A percentile compares a stretch with the other conserved stretches of the same genome.
phyloP scores from a whole-genome alignment of 768 basidiomycete genomes.

The Strobilomyces dryophilus region DNA sequence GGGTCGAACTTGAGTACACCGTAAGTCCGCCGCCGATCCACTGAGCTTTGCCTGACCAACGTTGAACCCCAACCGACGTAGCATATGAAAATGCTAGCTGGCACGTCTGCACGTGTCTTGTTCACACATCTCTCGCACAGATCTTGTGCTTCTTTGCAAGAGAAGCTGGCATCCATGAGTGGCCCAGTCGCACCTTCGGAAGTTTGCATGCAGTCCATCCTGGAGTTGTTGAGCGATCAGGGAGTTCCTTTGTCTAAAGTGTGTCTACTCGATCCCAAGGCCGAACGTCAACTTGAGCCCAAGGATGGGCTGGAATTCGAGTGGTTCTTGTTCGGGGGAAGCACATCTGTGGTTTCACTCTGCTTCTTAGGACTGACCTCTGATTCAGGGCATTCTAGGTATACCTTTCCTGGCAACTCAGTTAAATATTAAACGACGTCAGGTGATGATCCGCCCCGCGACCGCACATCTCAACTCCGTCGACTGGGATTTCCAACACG shows the following conservation, averaged over 20 bases:
- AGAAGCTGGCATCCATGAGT: slow-evolving; percentile 12
- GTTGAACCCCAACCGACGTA: slow-evolving; percentile 25
- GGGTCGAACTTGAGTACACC: slow-evolving; percentile 92
- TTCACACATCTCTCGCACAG: slow-evolving; percentile 86
- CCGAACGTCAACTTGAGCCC: slow-evolving; percentile 61
- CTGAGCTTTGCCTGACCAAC: neutral
- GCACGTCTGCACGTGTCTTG: slow-evolving; percentile 56
- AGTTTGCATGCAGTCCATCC: slow-evolving; percentile 22
- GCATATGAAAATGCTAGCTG: slow-evolving; percentile 85
- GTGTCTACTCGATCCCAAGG: slow-evolving; percentile 94
- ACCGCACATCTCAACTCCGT: slow-evolving; percentile 87
- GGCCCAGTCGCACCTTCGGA: slow-evolving; percentile 18
- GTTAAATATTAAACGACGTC: slow-evolving; percentile 2
- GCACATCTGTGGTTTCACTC: slow-evolving; percentile 19
- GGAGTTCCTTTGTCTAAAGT: slow-evolving; percentile 52
- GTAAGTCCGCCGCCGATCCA: slow-evolving; percentile 38
- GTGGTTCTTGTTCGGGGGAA: slow-evolving; percentile 88
- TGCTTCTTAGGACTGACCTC: neutral
- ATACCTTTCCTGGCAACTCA: neutral
- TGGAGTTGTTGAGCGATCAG: slow-evolving; percentile 12
- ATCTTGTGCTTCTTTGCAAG: slow-evolving; percentile 53
- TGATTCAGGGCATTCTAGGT: slow-evolving; percentile 58
- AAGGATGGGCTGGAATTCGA: slow-evolving; percentile 79
- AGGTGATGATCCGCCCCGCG: slow-evolving; percentile 96
- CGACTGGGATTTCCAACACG: slow-evolving; percentile 82